Conservation (phyloP, 2,329 filamentous ascomycete genomes). For the Stagonosporopsis cucurbitacearum region DNA sequence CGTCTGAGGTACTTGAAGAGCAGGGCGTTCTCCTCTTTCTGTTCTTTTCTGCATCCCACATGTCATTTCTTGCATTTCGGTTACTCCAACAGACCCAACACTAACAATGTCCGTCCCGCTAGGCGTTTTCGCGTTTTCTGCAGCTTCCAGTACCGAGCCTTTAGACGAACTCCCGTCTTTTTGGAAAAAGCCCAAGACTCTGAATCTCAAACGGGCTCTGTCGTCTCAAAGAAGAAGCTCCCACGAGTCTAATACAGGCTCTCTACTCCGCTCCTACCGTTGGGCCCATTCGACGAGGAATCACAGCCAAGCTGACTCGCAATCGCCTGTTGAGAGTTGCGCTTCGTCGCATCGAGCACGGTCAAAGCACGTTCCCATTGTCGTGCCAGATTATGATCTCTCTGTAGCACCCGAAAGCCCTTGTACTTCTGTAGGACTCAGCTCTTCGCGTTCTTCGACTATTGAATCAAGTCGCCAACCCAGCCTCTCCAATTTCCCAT, state of each 20-base stretch:
- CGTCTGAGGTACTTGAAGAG: constrained; percentile 42
- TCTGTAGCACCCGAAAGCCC: constrained; percentile 47
- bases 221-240: constrained; percentile 36
- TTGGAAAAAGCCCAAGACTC: constrained; percentile 43
- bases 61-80: constrained; percentile 6
- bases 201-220: constrained; percentile 38
- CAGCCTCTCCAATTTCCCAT: constrained; percentile 37
- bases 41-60: constrained; percentile 29
- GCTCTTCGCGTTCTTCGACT: constrained; percentile 42
- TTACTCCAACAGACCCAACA: constrained; percentile 19
- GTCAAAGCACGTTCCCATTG: constrained; percentile 54
- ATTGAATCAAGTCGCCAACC: constrained; percentile 38
- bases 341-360: constrained; percentile 36
- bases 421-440: constrained; percentile 43
- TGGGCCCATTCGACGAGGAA: constrained; percentile 30
- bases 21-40: constrained; percentile 35
- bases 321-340: constrained; percentile 27
- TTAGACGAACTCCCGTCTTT: constrained; percentile 39
- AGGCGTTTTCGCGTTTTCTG: constrained; percentile 48
- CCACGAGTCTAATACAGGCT: constrained; percentile 42
- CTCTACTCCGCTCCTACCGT: constrained; percentile 31
- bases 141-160: constrained; percentile 45
- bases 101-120: constrained; percentile 50
- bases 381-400: constrained; percentile 52
- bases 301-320: constrained; percentile 29